Evolutionary conservation across 1,284 basidiomycete genomes (phyloP).

Genomic region (Puccinia coronata): DNA sequence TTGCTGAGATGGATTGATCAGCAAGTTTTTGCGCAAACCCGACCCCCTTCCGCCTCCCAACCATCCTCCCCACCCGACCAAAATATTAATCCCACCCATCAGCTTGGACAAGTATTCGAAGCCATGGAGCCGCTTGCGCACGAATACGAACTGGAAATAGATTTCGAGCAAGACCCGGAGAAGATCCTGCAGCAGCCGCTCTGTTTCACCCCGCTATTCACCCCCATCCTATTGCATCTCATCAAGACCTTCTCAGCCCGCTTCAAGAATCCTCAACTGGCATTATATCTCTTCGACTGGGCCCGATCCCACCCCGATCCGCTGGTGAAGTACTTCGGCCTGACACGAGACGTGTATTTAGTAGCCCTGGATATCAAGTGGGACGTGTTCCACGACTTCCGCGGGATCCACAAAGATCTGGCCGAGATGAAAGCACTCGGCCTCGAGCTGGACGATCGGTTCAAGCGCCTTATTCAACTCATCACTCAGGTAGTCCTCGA

Average conservation of each 20-base stretch:
- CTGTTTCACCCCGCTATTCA: slow-evolving; percentile 29
- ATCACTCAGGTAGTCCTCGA: slow-evolving; percentile 19
- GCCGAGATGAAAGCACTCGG: slow-evolving; percentile 39
- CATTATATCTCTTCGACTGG: slow-evolving; percentile 34
- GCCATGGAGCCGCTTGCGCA: neutral
- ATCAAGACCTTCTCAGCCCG: slow-evolving; percentile 4
- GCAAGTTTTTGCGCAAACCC: slow-evolving; percentile 9
- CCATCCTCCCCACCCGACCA: neutral
- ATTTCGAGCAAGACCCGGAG: slow-evolving; percentile 9
- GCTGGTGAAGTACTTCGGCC: slow-evolving; percentile 30
- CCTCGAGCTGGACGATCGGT: slow-evolving; percentile 16
- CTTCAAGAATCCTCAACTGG: slow-evolving; percentile 16
- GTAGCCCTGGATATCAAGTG: slow-evolving; percentile 9
- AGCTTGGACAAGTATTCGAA: slow-evolving; percentile 3
- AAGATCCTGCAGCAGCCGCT: slow-evolving; percentile 5
- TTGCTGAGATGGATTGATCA: slow-evolving; percentile 32
- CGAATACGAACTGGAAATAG: neutral
- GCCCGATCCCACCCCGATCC: slow-evolving; percentile 20
- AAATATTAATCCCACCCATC: too few species aligned
- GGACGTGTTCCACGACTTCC: neutral
- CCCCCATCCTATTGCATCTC: slow-evolving; percentile 25
- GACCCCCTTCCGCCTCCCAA: neutral
- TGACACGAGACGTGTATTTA: slow-evolving; percentile 22
- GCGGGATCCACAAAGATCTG: slow-evolving; percentile 18
- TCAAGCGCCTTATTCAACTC: neutral